Percentiles rank a stretch among this genome's conserved stretches.
These are phyloP conservation scores for Fraxinus greggii DNA, from an alignment of 305 asterid species.

Conservation along the genomic window DNA sequence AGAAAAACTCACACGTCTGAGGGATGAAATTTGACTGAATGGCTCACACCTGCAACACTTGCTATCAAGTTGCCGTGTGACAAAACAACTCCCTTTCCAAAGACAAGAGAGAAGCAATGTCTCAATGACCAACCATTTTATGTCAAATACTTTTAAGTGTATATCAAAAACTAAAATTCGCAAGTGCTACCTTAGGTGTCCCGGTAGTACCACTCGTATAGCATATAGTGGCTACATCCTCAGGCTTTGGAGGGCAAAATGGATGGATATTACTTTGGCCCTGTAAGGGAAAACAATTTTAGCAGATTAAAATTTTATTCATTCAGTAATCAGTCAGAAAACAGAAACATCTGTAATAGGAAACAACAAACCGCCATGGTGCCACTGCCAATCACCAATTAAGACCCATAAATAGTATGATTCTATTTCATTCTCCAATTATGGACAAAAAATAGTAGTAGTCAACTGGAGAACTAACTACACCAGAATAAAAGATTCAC, in stretches of 20 bases:
- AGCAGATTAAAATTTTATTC: background rate
- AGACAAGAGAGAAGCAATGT: constrained; percentile 21
- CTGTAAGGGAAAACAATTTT: constrained; percentile 35
- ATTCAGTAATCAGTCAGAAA: constrained; percentile 4
- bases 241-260: constrained; percentile 86
- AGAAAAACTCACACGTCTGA: constrained; percentile 76
- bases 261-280: constrained; percentile 70
- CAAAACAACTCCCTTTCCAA: constrained; percentile 74
- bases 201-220: constrained; percentile 39
- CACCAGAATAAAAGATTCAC: background rate
- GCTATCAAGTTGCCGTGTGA: constrained; percentile 84
- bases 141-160: constrained; percentile 3
- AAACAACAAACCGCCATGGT: background rate
- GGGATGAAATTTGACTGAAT: constrained; percentile 50
- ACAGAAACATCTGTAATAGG: background rate
- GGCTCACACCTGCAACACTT: constrained; percentile 68
- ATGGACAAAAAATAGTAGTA: background rate
- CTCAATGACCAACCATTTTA: constrained; percentile 14
- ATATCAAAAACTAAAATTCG: constrained; percentile 15
- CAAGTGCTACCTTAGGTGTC: constrained; percentile 69
- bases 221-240: constrained; percentile 86
- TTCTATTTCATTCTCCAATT: background rate
- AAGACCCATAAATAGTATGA: background rate
- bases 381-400: constrained; percentile 9
- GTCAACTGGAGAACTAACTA: background rate